A percentile compares a stretch with the other conserved stretches of the same genome.
Conservation (phyloP, 257 asterid genomes). For the Mentha longifolia region DNA sequence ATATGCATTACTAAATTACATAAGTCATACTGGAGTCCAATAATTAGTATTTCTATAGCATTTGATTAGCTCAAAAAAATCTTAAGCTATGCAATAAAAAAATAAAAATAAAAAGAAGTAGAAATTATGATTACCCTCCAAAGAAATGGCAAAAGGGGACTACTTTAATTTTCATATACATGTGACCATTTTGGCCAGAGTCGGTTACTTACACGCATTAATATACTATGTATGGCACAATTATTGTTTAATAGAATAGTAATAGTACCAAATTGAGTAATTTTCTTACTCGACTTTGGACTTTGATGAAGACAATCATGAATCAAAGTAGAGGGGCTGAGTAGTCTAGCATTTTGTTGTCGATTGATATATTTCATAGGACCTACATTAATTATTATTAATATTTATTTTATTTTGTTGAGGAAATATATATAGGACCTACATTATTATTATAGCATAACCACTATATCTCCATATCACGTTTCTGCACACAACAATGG, state of each 20-base stretch:
- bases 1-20: too few species aligned
- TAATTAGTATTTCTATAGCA: too few species aligned
- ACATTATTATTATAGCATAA: background rate
- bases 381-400: conserved; percentile 7
- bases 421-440: too few species aligned
- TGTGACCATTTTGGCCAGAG: background rate
- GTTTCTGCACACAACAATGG: background rate
- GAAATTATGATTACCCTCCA: background rate
- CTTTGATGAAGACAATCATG: background rate
- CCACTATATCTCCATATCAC: conserved; percentile 16
- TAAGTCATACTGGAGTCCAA: too few species aligned
- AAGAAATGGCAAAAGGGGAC: background rate
- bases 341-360: background rate
- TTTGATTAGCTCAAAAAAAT: too few species aligned
- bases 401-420: background rate
- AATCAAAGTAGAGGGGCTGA: background rate
- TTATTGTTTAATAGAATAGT: too few species aligned
- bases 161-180: background rate
- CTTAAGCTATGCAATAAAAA: too few species aligned
- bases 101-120: too few species aligned
- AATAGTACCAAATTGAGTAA: too few species aligned
- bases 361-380: background rate
- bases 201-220: background rate
- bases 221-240: too few species aligned
- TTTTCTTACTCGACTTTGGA: background rate